These are phyloP conservation scores for Pseudofabraea citricarpa DNA, from an alignment of 2,329 filamentous ascomycete genomes.

Conservation along the genomic window DNA sequence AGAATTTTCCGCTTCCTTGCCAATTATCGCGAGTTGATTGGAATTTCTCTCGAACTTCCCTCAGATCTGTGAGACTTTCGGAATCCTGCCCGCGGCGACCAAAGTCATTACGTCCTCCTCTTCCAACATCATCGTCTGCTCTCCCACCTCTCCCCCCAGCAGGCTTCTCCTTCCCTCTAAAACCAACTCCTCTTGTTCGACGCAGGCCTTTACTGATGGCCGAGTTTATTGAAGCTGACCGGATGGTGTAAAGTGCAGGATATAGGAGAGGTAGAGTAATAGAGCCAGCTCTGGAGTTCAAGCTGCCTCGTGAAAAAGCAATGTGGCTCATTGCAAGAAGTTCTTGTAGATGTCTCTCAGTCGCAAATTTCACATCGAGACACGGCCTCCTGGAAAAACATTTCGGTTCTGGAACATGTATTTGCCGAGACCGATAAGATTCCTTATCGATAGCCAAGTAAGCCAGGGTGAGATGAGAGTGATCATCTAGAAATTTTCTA, in stretches of 20 bases:
- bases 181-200: slow-evolving; percentile 34
- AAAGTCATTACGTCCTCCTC: slow-evolving; percentile 14
- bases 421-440: no score
- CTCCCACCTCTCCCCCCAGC: slow-evolving; percentile 18
- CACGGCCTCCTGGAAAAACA: neutral
- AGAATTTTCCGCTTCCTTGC: slow-evolving; percentile 12
- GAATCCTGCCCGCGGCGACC: slow-evolving; percentile 11
- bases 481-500: no score
- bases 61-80: slow-evolving; percentile 9
- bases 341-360: slow-evolving; percentile 2
- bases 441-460: no score
- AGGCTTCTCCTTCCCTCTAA: slow-evolving; percentile 18
- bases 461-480: no score
- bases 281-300: slow-evolving; percentile 7
- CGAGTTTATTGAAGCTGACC: slow-evolving; percentile 55
- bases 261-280: slow-evolving; percentile 4
- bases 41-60: neutral
- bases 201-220: slow-evolving; percentile 66
- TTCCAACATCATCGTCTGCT: slow-evolving; percentile 12
- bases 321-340: slow-evolving; percentile 17
- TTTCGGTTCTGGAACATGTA: neutral
- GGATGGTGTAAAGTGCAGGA: slow-evolving; percentile 14
- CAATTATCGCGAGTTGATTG: slow-evolving; percentile 24
- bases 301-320: slow-evolving; percentile 10
- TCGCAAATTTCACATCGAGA: no score